A percentile compares a stretch with the other conserved stretches of the same genome.
These are phyloP conservation scores for Talaromyces pinophilus DNA, from an alignment of 2,329 filamentous ascomycete genomes.

Conservation along the genomic window DNA sequence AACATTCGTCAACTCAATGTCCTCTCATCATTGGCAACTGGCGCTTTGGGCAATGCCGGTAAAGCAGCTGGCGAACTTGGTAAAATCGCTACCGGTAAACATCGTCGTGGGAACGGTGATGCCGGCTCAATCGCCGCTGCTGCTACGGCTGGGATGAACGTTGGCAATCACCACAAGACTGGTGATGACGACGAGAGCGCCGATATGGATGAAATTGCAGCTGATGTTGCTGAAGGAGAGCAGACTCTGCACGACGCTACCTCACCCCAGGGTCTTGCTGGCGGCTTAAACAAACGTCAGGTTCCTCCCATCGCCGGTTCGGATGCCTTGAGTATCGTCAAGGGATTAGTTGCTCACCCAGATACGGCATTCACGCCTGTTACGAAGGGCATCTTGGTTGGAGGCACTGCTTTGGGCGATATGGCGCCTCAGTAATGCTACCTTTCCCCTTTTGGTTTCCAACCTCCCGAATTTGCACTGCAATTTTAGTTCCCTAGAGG, in stretches of 20 bases:
- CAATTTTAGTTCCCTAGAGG: background rate
- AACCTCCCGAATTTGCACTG: background rate
- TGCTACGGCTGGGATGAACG: background rate
- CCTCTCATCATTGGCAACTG: background rate
- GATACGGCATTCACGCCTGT: background rate
- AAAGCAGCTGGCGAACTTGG: background rate
- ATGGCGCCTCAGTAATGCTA: background rate
- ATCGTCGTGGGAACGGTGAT: constrained; percentile 4
- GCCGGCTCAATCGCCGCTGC: background rate
- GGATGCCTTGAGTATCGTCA: constrained; percentile 9
- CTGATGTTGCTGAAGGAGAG: constrained; percentile 10
- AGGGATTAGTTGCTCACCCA: constrained; percentile 10
- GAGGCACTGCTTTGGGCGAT: constrained; percentile 1
- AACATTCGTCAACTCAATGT: constrained; percentile 4
- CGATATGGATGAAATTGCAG: background rate
- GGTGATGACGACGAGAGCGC: background rate
- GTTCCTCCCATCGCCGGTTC: constrained; percentile 21
- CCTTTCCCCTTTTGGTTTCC: too few species aligned
- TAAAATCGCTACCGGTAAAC: constrained; percentile 10
- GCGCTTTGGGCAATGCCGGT: constrained; percentile 15
- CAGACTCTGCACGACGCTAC: background rate
- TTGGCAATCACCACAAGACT: background rate
- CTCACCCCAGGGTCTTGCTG: background rate
- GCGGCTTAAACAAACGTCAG: constrained; percentile 11
- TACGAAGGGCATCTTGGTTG: constrained; percentile 10